phyloP scores from a whole-genome alignment of 768 basidiomycete genomes.

The Dictyophora rubrovolvata region DNA sequence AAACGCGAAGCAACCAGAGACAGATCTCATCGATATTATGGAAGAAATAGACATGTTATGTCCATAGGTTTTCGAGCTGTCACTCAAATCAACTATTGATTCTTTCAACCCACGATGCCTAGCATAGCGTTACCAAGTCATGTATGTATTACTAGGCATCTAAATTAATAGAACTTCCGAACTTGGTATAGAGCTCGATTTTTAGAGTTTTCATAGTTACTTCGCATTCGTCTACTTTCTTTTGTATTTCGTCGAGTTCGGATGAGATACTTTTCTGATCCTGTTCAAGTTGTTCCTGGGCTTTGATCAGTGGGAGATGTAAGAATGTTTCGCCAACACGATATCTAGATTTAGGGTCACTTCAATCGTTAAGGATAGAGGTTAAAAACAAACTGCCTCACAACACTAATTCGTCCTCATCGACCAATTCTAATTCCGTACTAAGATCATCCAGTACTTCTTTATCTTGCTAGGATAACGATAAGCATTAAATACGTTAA shows the following conservation, averaged over 20 bases:
- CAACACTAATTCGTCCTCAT: constrained; percentile 75
- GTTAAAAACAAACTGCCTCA: too few species aligned
- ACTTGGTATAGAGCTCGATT: constrained; percentile 75
- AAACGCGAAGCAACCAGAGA: constrained; percentile 56
- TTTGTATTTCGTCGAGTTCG: constrained; percentile 41
- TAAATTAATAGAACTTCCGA: constrained; percentile 86
- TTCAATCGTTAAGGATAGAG: background rate
- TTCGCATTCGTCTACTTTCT: constrained; percentile 55
- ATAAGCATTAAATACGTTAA: background rate
- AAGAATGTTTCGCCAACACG: constrained; percentile 85
- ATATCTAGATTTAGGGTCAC: constrained; percentile 44
- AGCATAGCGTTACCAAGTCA: too few species aligned
- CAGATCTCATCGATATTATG: constrained; percentile 54
- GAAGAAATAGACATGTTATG: constrained; percentile 20
- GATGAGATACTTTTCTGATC: constrained; percentile 53
- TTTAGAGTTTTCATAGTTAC: constrained; percentile 74
- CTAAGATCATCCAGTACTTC: constrained; percentile 86
- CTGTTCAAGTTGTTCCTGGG: constrained; percentile 58
- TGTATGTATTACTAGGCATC: constrained; percentile 33
- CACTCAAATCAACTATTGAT: too few species aligned
- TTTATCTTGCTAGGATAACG: constrained; percentile 67
- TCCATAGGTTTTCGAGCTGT: too few species aligned
- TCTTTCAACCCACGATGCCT: too few species aligned
- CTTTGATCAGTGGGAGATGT: constrained; percentile 60
- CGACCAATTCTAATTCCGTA: constrained; percentile 80